A percentile compares a stretch with the other conserved stretches of the same genome.
phyloP scores from a whole-genome alignment of 1,284 basidiomycete genomes.

The Hypsizygus ulmarius region DNA sequence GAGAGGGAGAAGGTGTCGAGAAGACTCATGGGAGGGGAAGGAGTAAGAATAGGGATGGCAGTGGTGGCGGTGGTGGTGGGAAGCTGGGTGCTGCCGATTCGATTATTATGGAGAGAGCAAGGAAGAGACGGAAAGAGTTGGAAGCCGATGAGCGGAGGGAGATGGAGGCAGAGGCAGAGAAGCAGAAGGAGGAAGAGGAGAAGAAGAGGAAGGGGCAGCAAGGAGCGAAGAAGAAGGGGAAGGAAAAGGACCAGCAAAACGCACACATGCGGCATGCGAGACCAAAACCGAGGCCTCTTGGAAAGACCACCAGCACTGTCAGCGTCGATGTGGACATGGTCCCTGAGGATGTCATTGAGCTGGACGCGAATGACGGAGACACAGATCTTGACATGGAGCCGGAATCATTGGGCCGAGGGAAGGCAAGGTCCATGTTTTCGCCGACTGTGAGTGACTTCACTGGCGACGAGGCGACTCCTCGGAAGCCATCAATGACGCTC shows the following conservation, averaged over 20 bases:
- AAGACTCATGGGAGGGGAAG: conserved; percentile 68
- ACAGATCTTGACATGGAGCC: conserved; percentile 2
- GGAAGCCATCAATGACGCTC: background rate
- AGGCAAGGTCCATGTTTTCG: conserved; percentile 1
- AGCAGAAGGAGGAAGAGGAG: conserved; percentile 4
- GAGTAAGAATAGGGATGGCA: conserved; percentile 40
- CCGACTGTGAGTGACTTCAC: background rate
- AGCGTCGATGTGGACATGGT: conserved; percentile 8
- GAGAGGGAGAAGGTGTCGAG: conserved; percentile 51
- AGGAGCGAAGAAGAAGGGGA: background rate
- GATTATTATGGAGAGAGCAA: conserved; percentile 67
- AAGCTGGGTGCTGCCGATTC: conserved; percentile 48
- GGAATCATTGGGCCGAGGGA: background rate
- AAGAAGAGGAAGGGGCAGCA: background rate
- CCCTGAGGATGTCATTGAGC: background rate
- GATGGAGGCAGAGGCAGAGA: conserved; percentile 4
- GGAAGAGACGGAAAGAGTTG: conserved; percentile 45
- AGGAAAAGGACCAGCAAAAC: background rate
- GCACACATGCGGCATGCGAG: conserved; percentile 12
- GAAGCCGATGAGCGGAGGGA: background rate
- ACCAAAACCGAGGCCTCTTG: conserved; percentile 25
- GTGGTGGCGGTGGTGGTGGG: conserved; percentile 26
- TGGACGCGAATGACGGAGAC: background rate
- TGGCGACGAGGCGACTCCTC: conserved; percentile 13
- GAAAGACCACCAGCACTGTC: conserved; percentile 9